A percentile compares a stretch with the other conserved stretches of the same genome.
Evolutionary conservation across 495 filamentous ascomycete species (phyloP).

Genomic region (Daldinia childiae): DNA sequence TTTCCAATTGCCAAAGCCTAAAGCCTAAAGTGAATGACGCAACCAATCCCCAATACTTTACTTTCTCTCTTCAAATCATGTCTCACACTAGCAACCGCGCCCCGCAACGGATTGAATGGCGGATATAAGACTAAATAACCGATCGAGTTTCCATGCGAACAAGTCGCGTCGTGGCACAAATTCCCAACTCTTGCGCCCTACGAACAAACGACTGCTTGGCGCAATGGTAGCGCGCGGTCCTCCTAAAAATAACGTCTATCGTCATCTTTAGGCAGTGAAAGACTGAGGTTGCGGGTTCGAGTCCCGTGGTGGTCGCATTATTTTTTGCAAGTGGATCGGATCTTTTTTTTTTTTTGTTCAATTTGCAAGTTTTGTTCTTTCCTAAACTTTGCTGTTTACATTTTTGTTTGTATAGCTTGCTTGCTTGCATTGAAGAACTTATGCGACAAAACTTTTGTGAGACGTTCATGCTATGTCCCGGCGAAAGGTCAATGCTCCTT

Average conservation of each 20-base stretch:
- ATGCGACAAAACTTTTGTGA: background rate
- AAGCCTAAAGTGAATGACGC: too few relatives aligned
- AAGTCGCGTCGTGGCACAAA: background rate
- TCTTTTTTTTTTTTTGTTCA: constrained; percentile 30
- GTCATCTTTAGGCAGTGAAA: constrained; percentile 38
- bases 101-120: background rate
- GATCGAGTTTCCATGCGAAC: constrained; percentile 4
- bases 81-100: background rate
- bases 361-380: constrained; percentile 1
- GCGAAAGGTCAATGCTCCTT: background rate
- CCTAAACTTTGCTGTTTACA: background rate
- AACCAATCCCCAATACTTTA: background rate
- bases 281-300: constrained; percentile 62
- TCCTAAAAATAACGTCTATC: constrained; percentile 47
- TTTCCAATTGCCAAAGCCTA: too few relatives aligned
- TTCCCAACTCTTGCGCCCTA: background rate
- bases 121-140: constrained; percentile 11
- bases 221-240: constrained; percentile 60
- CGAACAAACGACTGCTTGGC: constrained; percentile 49
- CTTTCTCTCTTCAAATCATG: background rate
- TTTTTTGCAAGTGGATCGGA: background rate
- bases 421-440: background rate
- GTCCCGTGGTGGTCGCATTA: constrained; percentile 55
- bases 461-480: constrained; percentile 29
- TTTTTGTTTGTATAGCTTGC: constrained; percentile 4